Percentiles rank a stretch among this genome's conserved stretches.
Evolutionary conservation across 1,284 basidiomycete genomes (phyloP).

Genomic region (Apiotrichum montevideense): DNA sequence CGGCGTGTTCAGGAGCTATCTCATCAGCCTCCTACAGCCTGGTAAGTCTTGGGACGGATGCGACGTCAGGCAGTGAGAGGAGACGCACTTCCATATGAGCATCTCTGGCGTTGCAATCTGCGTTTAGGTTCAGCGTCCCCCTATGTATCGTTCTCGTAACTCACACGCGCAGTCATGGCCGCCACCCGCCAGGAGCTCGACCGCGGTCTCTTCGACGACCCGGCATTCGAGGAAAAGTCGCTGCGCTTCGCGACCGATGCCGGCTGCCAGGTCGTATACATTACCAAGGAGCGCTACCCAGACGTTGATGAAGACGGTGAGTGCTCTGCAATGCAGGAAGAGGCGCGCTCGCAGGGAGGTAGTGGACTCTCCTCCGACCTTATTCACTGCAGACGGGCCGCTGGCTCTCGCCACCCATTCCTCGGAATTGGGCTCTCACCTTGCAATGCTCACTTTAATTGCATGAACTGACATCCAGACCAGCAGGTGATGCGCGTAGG

Average conservation of each 20-base stretch:
- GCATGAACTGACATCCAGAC: conserved; percentile 17
- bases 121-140: not conserved
- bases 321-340: not conserved
- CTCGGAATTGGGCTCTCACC: too few relatives aligned
- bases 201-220: conserved; percentile 39
- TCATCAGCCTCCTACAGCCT: conserved; percentile 34
- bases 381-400: too few relatives aligned
- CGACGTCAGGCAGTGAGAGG: not conserved
- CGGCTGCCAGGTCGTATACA: conserved; percentile 43
- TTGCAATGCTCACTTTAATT: too few relatives aligned
- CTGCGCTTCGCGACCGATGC: conserved; percentile 41
- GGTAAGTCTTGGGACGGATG: conserved; percentile 18
- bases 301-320: conserved; percentile 38
- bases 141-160: not conserved
- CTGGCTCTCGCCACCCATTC: too few relatives aligned
- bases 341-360: too few relatives aligned
- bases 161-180: conserved; percentile 37
- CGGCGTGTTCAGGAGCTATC: conserved; percentile 36
- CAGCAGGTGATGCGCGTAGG: conserved; percentile 24
- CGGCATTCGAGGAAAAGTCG: conserved; percentile 42
- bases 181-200: conserved; percentile 37
- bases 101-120: not conserved
- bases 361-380: too few relatives aligned
- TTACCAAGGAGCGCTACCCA: conserved; percentile 35
- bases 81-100: not conserved